Base-by-base conservation (phyloP, 371 early-diverging fungal genomes). In the Mortierella sp. region DNA sequence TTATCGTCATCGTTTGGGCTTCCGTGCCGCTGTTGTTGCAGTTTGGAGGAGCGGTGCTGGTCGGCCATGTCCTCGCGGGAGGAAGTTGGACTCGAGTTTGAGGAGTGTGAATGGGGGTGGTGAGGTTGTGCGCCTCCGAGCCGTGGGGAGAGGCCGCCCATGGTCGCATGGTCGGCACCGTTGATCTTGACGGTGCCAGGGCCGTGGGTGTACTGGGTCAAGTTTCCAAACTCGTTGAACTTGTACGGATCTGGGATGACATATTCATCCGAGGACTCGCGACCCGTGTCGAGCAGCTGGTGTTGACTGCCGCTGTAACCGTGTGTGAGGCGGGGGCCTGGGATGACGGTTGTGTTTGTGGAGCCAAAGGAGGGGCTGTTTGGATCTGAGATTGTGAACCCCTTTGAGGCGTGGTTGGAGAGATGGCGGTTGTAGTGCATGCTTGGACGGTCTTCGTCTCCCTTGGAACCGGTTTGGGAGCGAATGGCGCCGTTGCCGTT, bases 361-460 rank as follows among this genome's bases (percentile, higher is more conserved):
- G 34, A 5, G 19, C 1, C 4, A 28, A 26, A 61, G 19, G 21
- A 19, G 16, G 50, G 53, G n/a, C 57, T 78, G 26, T 71, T 53
- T 3, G 82, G 82, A 3, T 80, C 84, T 6, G 84, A 48, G 54
- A 84, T 84, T 0, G 81, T 84, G 61, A 84, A 84, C 3, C 84
- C 84, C 50, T 75, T 84, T 53, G 81, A 80, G 40, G 81, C 84
- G 61, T 84, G 84, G 57, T 75, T 78, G 44, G 84, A 84, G 34
- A 84, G 81, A n/a, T 80, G 80, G 71, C 73, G 80, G 76, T 84
- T 84, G 69, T 64, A 84, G 59, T 75, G 78, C 44, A 77, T 61
- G 54, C 70, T 74, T 24, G 83, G 74, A 4, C 59, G 46, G 48
- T 64, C 53, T 4, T 48, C 16, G 1, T 43, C 28, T 46, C 26